Percentiles rank a stretch among this genome's conserved stretches.
These are phyloP conservation scores for Hygrophoropsis aurantiaca DNA, from an alignment of 768 basidiomycete genomes.

Conservation along the genomic window DNA sequence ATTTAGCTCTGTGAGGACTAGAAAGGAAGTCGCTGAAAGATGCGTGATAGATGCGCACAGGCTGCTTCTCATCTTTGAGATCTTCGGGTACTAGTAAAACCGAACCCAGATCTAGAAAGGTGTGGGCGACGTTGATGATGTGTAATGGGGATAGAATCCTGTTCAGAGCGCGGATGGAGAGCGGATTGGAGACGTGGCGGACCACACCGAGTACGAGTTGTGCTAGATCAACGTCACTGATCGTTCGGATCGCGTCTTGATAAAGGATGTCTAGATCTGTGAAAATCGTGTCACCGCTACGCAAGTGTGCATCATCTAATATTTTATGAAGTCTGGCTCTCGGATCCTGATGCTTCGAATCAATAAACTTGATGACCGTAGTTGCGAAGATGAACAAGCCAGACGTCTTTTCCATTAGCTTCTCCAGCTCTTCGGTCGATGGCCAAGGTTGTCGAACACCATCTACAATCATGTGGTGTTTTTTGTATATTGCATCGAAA, in stretches of 20 bases:
- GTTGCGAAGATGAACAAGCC: conserved; percentile 28
- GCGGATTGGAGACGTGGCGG: conserved; percentile 13
- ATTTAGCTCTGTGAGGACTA: conserved; percentile 13
- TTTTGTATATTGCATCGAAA: conserved; percentile 12
- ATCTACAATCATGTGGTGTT: conserved; percentile 14
- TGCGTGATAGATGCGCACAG: conserved; percentile 17
- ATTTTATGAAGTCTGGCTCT: conserved; percentile 11
- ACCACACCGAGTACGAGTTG: conserved; percentile 18
- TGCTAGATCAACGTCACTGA: conserved; percentile 11
- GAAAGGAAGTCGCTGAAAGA: conserved; percentile 21
- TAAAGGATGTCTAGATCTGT: conserved; percentile 15
- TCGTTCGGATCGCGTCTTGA: conserved; percentile 11
- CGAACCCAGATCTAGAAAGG: conserved; percentile 15
- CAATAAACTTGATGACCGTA: conserved; percentile 26
- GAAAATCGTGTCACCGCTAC: conserved; percentile 6
- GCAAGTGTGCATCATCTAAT: conserved; percentile 7
- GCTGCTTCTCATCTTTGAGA: conserved; percentile 8
- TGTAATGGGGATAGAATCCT: conserved; percentile 8
- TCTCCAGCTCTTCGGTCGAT: conserved; percentile 16
- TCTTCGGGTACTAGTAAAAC: conserved; percentile 12
- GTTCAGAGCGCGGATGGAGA: conserved; percentile 11
- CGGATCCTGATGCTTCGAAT: conserved; percentile 16
- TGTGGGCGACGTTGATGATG: conserved; percentile 11
- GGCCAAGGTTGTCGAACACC: conserved; percentile 27
- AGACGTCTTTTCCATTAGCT: conserved; percentile 13